These are phyloP conservation scores for Aspergillus sp. DNA, from an alignment of 2,329 filamentous ascomycete genomes.

Conservation along the genomic window DNA sequence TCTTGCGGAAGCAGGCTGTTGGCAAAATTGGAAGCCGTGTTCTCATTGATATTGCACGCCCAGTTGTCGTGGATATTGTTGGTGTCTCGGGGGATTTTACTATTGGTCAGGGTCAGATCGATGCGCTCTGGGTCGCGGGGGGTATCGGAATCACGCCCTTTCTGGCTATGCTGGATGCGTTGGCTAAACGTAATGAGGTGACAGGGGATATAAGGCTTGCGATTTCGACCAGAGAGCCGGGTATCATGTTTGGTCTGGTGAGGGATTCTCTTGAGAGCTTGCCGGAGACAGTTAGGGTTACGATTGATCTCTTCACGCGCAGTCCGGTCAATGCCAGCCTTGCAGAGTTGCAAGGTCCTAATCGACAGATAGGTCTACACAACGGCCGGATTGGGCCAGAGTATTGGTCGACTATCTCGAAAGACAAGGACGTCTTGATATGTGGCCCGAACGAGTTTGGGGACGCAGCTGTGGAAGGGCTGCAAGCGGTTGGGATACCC, in stretches of 20 bases:
- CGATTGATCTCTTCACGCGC: neutral
- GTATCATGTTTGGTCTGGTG: neutral
- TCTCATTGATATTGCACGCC: neutral
- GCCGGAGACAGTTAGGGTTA: neutral
- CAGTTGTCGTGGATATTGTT: neutral
- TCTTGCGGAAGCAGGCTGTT: neutral
- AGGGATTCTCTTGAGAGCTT: neutral
- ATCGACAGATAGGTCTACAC: neutral
- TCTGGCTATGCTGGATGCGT: constrained; percentile 1
- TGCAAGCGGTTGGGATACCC: constrained; percentile 15
- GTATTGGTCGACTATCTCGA: constrained; percentile 16
- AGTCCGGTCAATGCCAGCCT: neutral
- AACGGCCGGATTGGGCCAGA: neutral
- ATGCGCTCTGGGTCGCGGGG: constrained; percentile 2
- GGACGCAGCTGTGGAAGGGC: constrained; percentile 23
- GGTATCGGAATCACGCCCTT: constrained; percentile 10
- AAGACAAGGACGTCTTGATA: constrained; percentile 23
- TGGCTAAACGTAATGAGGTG: neutral
- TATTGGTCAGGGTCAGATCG: neutral
- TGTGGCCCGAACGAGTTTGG: constrained; percentile 29
- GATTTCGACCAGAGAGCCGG: neutral
- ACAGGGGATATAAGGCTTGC: neutral
- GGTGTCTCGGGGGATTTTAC: constrained; percentile 5
- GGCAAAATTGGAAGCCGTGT: neutral
- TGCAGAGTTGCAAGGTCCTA: neutral